Conservation (phyloP, 768 basidiomycete species). For the Rhodosporidiobolus odoratus region DNA sequence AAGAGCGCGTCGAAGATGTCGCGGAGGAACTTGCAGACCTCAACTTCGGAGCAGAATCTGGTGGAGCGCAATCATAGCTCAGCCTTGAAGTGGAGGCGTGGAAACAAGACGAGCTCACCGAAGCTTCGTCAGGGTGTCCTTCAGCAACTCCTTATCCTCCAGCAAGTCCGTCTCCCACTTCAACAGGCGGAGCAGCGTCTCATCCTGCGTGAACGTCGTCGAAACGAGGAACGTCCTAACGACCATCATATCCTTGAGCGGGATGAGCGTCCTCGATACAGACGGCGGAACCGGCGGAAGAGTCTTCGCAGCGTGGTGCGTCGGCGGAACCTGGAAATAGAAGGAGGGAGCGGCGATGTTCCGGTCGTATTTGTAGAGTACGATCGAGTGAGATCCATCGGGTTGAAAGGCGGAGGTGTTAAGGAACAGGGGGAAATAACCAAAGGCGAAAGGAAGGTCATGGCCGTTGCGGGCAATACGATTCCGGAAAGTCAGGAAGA, state of each 20-base stretch:
- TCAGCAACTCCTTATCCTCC: slow-evolving; percentile 59
- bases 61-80: background rate
- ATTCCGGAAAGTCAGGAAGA: slow-evolving; percentile 83
- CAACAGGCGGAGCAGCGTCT: slow-evolving; percentile 69
- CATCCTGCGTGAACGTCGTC: slow-evolving; percentile 84
- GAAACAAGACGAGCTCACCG: slow-evolving; percentile 59
- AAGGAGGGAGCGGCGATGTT: slow-evolving; percentile 52
- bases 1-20: slow-evolving; percentile 92
- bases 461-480: background rate
- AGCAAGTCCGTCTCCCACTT: slow-evolving; percentile 66
- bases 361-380: slow-evolving; percentile 72
- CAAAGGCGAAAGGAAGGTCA: slow-evolving; percentile 72
- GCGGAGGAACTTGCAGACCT: slow-evolving; percentile 49
- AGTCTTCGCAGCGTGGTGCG: slow-evolving; percentile 51
- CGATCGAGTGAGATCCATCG: slow-evolving; percentile 78
- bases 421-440: slow-evolving; percentile 79
- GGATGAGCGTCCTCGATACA: slow-evolving; percentile 60
- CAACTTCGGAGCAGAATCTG: slow-evolving; percentile 62
- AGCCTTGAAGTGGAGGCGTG: background rate
- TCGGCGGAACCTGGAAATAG: slow-evolving; percentile 68
- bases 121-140: slow-evolving; percentile 71
- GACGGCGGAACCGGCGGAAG: slow-evolving; percentile 52
- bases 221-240: slow-evolving; percentile 88
- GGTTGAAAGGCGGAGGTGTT: slow-evolving; percentile 71
- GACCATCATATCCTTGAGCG: slow-evolving; percentile 63